Conservation (phyloP, 83 land plant genomes). For the Diphasiastrum complanatum region DNA sequence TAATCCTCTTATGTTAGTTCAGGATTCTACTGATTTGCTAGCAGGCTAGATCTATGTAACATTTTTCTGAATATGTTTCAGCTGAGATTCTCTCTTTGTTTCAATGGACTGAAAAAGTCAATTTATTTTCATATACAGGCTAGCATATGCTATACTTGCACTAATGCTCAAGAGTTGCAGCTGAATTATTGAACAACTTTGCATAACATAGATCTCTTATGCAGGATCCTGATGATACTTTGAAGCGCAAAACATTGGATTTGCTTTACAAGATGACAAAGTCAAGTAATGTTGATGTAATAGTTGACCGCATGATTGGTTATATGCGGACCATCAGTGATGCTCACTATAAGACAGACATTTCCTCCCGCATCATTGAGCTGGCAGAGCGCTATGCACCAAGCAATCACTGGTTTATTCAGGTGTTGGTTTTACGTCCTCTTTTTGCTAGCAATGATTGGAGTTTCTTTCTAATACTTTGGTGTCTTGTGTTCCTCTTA, state of each 20-base stretch:
- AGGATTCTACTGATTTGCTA: too few relatives aligned
- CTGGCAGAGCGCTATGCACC: conserved; percentile 98
- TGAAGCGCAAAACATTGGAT: conserved; percentile 94
- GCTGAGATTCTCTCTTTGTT: too few relatives aligned
- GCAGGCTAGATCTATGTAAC: too few relatives aligned
- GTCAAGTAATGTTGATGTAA: conserved; percentile 92
- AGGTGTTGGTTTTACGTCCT: conserved; percentile 36
- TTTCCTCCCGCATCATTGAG: conserved; percentile 88
- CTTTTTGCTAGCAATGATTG: neutral
- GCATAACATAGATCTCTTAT: neutral
- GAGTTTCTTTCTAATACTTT: neutral
- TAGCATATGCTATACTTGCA: too few relatives aligned
- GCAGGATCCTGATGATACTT: conserved; percentile 97
- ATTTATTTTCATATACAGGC: too few relatives aligned
- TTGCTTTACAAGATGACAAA: conserved; percentile 94
- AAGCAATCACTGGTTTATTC: conserved; percentile 96
- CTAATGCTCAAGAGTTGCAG: too few relatives aligned
- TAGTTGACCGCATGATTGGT: conserved; percentile 91
- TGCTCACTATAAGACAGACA: conserved; percentile 83
- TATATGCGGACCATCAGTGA: conserved; percentile 90
- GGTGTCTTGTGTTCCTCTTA: neutral
- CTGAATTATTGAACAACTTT: too few relatives aligned
- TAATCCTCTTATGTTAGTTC: too few relatives aligned
- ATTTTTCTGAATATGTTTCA: too few relatives aligned
- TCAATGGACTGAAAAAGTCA: too few relatives aligned